Evolutionary conservation across 2,329 filamentous ascomycete species (phyloP).

Genomic region (Microsporum canis): DNA sequence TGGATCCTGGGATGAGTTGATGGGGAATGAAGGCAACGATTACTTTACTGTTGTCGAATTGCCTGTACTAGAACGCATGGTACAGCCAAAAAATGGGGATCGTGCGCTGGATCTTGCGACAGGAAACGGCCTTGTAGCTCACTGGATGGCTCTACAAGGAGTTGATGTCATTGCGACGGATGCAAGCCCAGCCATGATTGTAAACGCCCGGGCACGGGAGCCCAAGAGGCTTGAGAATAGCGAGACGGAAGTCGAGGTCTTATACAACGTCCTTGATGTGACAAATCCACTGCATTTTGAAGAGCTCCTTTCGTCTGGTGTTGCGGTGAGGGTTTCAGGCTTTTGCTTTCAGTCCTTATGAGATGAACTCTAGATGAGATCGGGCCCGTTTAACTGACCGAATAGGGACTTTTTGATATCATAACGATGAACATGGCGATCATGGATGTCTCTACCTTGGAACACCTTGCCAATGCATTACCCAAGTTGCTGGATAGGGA

Average conservation of each 20-base stretch:
- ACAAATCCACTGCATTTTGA: constrained; percentile 27
- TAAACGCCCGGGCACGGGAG: constrained; percentile 23
- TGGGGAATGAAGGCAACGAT: constrained; percentile 34
- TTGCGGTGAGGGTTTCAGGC: background rate
- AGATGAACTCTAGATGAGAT: background rate
- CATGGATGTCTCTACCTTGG: constrained; percentile 38
- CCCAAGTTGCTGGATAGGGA: constrained; percentile 32
- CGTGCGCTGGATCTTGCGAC: constrained; percentile 40
- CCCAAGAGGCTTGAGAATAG: constrained; percentile 11
- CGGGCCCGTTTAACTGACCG: background rate
- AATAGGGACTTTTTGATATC: constrained; percentile 31
- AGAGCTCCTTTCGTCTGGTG: constrained; percentile 16
- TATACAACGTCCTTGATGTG: constrained; percentile 30
- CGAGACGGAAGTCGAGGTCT: constrained; percentile 16
- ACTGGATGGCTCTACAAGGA: constrained; percentile 32
- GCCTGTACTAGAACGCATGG: constrained; percentile 31
- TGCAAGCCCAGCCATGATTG: constrained; percentile 34
- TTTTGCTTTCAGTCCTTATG: background rate
- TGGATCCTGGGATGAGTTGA: constrained; percentile 32
- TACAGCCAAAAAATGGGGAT: constrained; percentile 20
- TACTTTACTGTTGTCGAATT: constrained; percentile 37
- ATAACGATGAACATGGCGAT: constrained; percentile 41
- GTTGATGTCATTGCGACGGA: constrained; percentile 37
- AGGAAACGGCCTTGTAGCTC: constrained; percentile 40
- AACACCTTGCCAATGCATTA: constrained; percentile 34